Evolutionary conservation across 352 stramenopile genomes (phyloP), one percentile per base, ranked within the genome.

Genomic region (Globisporangium viniferum): DNA sequence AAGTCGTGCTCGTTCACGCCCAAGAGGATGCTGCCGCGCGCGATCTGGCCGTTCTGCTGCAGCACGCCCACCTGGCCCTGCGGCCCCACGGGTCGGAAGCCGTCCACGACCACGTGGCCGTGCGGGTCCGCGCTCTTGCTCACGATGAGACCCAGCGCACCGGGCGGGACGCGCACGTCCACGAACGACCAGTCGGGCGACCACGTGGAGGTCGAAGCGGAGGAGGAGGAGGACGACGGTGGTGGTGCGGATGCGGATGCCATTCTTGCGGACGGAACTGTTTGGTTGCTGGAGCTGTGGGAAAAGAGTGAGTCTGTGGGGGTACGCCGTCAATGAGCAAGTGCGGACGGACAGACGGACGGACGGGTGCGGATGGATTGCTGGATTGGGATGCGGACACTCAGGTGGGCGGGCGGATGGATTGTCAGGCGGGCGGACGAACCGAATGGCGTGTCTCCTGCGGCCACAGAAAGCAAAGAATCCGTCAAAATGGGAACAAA

Each of bases 1-100:
- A 93, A 92, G 63, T 93, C 84, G 71, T 88, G 74, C 29, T 74
- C 79, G 65, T 94, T 94, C 15, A 95, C 84, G 68, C 84, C 79
- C 33, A 93, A 51, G 20, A 95, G 69, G 5, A 89, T 67, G 61
- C 75, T 84, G 39, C 81, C 76, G 39, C 66, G 63, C 20, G 66
- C 59, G 22, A 88, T 69, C 41, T 77, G 55, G 44, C 80, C 80
- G 53, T 84, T 73, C 31, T 70, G 64, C 69, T 88, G 69, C 0
- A 88, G 71, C 27, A 76, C 74, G 48, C 88, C 86, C 20, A 59
- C 57, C 49, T 84, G 65, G 61, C 74, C 83, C 18, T 77, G 69
- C n/a, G 56, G 62, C 2, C 73, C 73, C 2, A 86, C 78, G 49
- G 84, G 81, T 5, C 85, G 84, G 70, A 95, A 95, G 66, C 82